These are phyloP conservation scores for Claviceps lovelessii DNA, from an alignment of 2,329 filamentous ascomycete species.

Conservation along the genomic window DNA sequence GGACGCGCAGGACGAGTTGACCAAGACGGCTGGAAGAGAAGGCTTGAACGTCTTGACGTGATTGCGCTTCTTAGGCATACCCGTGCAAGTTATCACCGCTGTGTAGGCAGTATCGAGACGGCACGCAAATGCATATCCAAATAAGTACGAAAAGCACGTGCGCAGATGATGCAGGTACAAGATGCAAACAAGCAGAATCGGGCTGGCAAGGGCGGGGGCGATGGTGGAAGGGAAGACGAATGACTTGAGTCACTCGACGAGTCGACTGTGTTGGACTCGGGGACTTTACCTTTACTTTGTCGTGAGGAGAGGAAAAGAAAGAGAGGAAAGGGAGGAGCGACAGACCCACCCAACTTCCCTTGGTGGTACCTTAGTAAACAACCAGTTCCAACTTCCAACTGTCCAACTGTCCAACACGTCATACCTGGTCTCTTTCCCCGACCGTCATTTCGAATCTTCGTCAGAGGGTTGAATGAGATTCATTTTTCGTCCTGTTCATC, in stretches of 20 bases:
- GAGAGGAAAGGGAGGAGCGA: background rate
- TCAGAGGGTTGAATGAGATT: background rate
- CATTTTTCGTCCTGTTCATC: background rate
- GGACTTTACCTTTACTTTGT: background rate
- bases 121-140: background rate
- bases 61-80: slow-evolving; percentile 52
- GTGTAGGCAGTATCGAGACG: too few relatives aligned
- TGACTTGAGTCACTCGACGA: background rate
- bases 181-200: background rate
- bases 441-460: background rate
- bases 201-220: background rate
- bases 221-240: background rate
- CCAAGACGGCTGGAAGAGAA: slow-evolving; percentile 36
- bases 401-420: background rate
- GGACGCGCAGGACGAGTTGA: background rate
- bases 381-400: too few relatives aligned
- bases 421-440: background rate
- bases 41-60: slow-evolving; percentile 43
- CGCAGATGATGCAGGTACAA: background rate
- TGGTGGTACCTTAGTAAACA: too few relatives aligned
- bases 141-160: background rate
- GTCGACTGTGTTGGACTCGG: background rate
- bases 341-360: background rate
- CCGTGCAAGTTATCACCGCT: slow-evolving; percentile 9
- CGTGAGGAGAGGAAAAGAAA: background rate